Evolutionary conservation across 2,329 filamentous ascomycete genomes (phyloP).

Genomic region (Fusarium falciforme): DNA sequence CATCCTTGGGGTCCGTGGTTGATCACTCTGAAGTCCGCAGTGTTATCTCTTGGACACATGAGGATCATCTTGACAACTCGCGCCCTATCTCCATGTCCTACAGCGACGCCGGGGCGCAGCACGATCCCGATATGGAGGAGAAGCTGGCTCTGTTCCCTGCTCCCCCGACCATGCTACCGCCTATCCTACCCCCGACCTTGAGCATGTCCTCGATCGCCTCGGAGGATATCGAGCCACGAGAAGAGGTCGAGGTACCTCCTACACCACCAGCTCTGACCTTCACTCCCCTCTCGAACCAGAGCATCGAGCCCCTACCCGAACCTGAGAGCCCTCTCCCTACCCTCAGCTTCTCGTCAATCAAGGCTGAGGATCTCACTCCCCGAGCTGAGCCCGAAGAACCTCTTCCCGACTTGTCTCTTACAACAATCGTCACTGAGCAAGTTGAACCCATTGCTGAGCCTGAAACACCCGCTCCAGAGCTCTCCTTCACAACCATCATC

Average conservation of each 20-base stretch:
- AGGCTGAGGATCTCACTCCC: conserved; percentile 49
- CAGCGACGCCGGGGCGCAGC: conserved; percentile 65
- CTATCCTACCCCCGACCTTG: conserved; percentile 51
- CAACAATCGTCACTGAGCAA: conserved; percentile 41
- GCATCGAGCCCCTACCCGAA: conserved; percentile 55
- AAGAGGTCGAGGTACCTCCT: conserved; percentile 49
- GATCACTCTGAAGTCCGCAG: conserved; percentile 42
- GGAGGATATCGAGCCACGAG: conserved; percentile 57
- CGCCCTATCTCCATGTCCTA: conserved; percentile 63
- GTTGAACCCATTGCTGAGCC: conserved; percentile 43
- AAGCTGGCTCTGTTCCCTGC: conserved; percentile 66
- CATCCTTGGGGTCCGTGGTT: conserved; percentile 57
- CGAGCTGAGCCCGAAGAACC: conserved; percentile 32
- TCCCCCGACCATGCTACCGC: conserved; percentile 58
- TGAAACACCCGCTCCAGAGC: conserved; percentile 36
- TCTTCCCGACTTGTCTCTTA: conserved; percentile 31
- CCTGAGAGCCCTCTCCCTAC: conserved; percentile 47
- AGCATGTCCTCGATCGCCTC: conserved; percentile 58
- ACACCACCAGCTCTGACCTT: conserved; percentile 50
- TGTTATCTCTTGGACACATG: conserved; percentile 41
- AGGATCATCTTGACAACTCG: conserved; percentile 44
- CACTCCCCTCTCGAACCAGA: conserved; percentile 50
- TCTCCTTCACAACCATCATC: conserved; percentile 49
- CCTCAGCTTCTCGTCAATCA: conserved; percentile 54
- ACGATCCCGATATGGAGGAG: conserved; percentile 62